A percentile compares a stretch with the other conserved stretches of the same genome.
Conservation (phyloP, 352 stramenopile species). For the Lagenidium sp. region DNA sequence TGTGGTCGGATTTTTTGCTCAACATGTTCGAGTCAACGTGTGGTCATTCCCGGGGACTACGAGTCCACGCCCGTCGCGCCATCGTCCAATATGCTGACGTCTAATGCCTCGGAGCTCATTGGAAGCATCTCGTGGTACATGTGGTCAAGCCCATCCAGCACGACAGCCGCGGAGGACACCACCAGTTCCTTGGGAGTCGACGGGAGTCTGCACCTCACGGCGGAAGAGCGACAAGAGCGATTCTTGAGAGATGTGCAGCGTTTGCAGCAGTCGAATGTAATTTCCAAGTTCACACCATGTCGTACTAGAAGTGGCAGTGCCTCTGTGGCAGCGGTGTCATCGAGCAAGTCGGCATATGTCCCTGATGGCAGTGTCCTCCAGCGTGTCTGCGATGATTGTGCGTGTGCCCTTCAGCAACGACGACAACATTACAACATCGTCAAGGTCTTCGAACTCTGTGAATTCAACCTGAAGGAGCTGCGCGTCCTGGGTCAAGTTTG, state of each 20-base stretch:
- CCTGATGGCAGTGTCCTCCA: constrained; percentile 67
- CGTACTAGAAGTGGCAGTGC: constrained; percentile 18
- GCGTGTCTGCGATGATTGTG: constrained; percentile 77
- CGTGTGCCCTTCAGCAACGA: constrained; percentile 69
- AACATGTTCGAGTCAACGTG: constrained; percentile 67
- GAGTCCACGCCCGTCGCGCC: constrained; percentile 61
- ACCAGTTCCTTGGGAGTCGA: constrained; percentile 15
- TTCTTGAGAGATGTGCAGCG: constrained; percentile 72
- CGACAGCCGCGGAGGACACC: not conserved
- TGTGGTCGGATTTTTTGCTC: constrained; percentile 81
- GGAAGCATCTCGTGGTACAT: constrained; percentile 82
- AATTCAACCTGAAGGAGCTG: constrained; percentile 67
- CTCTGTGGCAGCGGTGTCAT: constrained; percentile 11
- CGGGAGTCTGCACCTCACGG: constrained; percentile 19
- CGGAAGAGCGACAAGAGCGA: constrained; percentile 38
- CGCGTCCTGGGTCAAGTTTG: constrained; percentile 70
- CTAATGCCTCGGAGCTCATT: constrained; percentile 69
- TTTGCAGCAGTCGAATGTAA: constrained; percentile 46
- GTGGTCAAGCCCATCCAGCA: constrained; percentile 24
- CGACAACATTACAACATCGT: constrained; percentile 82
- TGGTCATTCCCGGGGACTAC: constrained; percentile 75
- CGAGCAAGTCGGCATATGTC: constrained; percentile 35
- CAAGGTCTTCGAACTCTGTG: constrained; percentile 78
- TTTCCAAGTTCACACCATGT: constrained; percentile 71
- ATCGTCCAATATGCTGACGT: constrained; percentile 50